Base-by-base conservation (phyloP, 2,329 filamentous ascomycete genomes). In the Diaporthe eres region DNA sequence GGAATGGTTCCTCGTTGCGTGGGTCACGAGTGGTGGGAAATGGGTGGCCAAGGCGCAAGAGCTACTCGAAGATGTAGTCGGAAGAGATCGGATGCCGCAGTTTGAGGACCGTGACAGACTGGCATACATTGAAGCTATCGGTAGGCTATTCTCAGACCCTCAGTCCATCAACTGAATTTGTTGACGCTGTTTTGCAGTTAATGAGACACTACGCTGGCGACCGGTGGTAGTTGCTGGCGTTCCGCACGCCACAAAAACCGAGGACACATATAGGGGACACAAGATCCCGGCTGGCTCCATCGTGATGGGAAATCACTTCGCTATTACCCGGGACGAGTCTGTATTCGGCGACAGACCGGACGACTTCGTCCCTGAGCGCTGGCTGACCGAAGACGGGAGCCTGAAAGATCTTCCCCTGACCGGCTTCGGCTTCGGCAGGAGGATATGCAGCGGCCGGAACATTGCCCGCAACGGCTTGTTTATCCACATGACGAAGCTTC, bases 81-180 rank as follows among this genome's bases (percentile, higher is more conserved):
- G 60, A 3, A 44, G 39, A 28, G 15, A 4, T 10, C 60, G 60
- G 10, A 44, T 63, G 39, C 60, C 60, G 1, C 6, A 10, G 7
- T 44, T 63, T n/a, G 60, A 44, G 8, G 60, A 63, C 34, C 22
- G 37, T 13, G 37, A 44, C 2, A 63, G 13, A 5, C n/a, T 63
- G 37, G n/a, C 15, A 44, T 63, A 63, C 10, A 63, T 63, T 10
- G 60, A 44, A 10, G 60, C 60, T 10, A 63, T 44, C 22, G 60
- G 60, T 44, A 44, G 8, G 37, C 7, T 10, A 2, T 6, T 39
- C 5, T 9, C 34, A 37, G n/a, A 15, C 3, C 19, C 22, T 8
- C 9, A 17, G 9, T n/a, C 22, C 3, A 25, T 0, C 1, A 13
- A 8, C 5, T 0, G 17, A 22, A 39, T 25, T 1, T 3, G n/a